phyloP scores from a whole-genome alignment of 208 protist genomes.

The Trichomonas gallinae region DNA sequence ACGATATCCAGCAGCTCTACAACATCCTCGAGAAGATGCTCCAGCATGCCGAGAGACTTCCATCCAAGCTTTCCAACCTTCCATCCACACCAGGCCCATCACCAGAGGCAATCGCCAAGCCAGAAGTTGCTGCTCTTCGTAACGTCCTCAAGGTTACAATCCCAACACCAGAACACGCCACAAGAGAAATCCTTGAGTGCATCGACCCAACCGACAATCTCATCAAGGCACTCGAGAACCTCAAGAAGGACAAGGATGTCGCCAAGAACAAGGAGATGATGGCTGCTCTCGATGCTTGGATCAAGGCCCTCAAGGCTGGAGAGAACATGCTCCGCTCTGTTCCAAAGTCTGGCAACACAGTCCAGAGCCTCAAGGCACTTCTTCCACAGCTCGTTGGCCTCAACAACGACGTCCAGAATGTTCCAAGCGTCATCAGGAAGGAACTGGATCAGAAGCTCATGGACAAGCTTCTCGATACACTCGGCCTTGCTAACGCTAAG shows the following conservation, averaged over 20 bases:
- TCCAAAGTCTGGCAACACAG: not conserved
- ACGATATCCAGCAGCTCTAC: not conserved
- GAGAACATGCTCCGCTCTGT: not conserved
- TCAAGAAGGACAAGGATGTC: not conserved
- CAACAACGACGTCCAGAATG: not conserved
- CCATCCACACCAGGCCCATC: not conserved
- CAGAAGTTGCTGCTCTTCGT: not conserved
- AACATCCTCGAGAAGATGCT: not conserved
- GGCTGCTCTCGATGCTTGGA: not conserved
- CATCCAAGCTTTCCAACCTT: not conserved
- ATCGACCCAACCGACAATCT: not conserved
- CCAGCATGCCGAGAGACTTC: not conserved
- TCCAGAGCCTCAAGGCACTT: not conserved
- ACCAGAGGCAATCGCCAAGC: not conserved
- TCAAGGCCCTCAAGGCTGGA: not conserved
- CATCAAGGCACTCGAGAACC: not conserved
- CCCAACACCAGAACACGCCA: not conserved
- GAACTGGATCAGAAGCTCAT: not conserved
- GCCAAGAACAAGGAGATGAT: not conserved
- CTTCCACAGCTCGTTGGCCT: not conserved
- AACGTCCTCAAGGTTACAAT: not conserved
- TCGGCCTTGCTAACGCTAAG: not conserved
- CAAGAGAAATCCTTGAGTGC: not conserved
- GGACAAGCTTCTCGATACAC: not conserved
- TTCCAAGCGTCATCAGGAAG: not conserved